Evolutionary conservation across 306 rosid species (phyloP).

Genomic region (Trifolium subterraneum): DNA sequence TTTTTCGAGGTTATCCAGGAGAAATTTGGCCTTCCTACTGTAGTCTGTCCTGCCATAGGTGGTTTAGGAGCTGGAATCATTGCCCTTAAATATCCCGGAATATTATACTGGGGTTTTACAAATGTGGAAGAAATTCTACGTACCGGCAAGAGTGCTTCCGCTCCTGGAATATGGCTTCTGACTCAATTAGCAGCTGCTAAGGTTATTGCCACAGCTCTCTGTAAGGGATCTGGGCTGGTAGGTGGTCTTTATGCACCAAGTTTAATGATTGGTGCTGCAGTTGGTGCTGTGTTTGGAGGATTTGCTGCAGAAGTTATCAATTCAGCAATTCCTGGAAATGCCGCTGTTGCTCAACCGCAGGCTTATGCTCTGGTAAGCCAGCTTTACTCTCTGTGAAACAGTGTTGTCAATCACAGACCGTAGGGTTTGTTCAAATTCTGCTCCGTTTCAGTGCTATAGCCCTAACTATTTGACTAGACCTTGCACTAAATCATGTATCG

Average conservation of each 20-base stretch:
- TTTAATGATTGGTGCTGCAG: constrained; percentile 99
- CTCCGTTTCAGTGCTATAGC: background rate
- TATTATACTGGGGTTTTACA: constrained; percentile 97
- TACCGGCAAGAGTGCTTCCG: constrained; percentile 92
- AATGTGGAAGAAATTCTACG: constrained; percentile 98
- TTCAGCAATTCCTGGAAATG: constrained; percentile 94
- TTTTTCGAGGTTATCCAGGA: constrained; percentile 79
- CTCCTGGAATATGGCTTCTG: constrained; percentile 98
- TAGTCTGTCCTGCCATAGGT: constrained; percentile 96
- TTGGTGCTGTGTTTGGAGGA: constrained; percentile 99
- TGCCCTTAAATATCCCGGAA: constrained; percentile 99
- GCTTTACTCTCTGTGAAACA: constrained; percentile 10
- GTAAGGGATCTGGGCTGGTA: constrained; percentile 98
- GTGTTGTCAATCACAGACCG: background rate
- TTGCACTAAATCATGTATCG: background rate
- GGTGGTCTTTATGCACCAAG: constrained; percentile 99
- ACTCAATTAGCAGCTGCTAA: constrained; percentile 84
- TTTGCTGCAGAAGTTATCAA: constrained; percentile 87
- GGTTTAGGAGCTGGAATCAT: constrained; percentile 96
- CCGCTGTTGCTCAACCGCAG: constrained; percentile 97
- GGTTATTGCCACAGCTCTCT: constrained; percentile 94
- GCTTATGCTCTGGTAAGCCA: constrained; percentile 92
- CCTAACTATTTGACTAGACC: background rate
- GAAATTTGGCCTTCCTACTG: constrained; percentile 77
- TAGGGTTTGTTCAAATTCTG: background rate